Percentiles rank a stretch among this genome's conserved stretches.
Evolutionary conservation across 306 rosid genomes (phyloP).

Genomic region (Prinsepia uniflora): DNA sequence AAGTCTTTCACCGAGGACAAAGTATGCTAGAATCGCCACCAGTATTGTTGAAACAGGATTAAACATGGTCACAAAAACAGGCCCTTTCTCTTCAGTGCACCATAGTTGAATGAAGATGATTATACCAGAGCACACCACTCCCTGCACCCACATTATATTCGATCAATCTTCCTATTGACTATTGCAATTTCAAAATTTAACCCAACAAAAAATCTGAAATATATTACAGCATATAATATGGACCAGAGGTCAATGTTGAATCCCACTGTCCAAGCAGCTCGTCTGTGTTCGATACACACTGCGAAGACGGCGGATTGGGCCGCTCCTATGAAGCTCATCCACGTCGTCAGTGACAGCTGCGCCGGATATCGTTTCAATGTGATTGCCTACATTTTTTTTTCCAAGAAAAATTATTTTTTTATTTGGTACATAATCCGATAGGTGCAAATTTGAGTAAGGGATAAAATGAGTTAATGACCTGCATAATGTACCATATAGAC

Average conservation of each 20-base stretch:
- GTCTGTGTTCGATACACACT: conserved; percentile 36
- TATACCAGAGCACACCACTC: conserved; percentile 51
- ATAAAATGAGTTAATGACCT: conserved; percentile 38
- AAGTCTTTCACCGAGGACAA: conserved; percentile 75
- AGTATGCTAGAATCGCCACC: conserved; percentile 69
- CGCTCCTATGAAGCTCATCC: conserved; percentile 75
- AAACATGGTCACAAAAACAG: conserved; percentile 80
- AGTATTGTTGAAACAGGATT: conserved; percentile 58
- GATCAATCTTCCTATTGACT: not conserved
- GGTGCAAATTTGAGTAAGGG: not conserved
- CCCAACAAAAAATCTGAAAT: not conserved
- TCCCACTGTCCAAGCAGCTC: conserved; percentile 65
- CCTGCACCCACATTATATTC: conserved; percentile 38
- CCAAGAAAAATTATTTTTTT: not conserved
- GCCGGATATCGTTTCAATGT: conserved; percentile 84
- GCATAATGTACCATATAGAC: conserved; percentile 85
- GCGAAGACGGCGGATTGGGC: conserved; percentile 73
- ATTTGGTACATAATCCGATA: not conserved
- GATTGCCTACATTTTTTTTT: conserved; percentile 45
- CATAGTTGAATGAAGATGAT: conserved; percentile 58
- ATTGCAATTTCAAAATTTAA: not conserved
- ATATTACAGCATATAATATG: conserved; percentile 60
- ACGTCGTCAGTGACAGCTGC: conserved; percentile 62
- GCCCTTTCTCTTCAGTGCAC: conserved; percentile 74
- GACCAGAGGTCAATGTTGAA: conserved; percentile 67